A percentile compares a stretch with the other conserved stretches of the same genome.
Conservation (phyloP, 305 asterid genomes). For the Solanum aculeatissimum region DNA sequence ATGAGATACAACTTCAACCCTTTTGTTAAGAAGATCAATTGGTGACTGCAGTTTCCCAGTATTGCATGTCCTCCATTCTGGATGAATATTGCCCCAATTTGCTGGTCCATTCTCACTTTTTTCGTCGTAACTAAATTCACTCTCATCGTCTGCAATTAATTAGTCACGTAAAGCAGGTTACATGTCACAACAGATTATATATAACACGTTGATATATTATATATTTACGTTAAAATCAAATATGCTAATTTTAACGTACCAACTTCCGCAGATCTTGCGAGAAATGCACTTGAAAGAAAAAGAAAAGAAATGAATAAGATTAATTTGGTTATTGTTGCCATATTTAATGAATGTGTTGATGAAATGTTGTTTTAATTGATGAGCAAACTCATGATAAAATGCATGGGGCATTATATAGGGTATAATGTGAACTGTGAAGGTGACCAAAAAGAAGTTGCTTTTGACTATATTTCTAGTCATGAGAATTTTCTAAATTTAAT, state of each 20-base stretch:
- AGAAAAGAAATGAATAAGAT: background rate
- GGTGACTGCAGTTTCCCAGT: slow-evolving; percentile 59
- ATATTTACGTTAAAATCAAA: too few species aligned
- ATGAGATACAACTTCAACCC: slow-evolving; percentile 24
- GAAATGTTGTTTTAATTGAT: background rate
- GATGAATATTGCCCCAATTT: slow-evolving; percentile 42
- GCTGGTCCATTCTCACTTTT: slow-evolving; percentile 36
- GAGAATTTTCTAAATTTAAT: background rate
- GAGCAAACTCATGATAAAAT: background rate
- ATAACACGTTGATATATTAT: too few species aligned
- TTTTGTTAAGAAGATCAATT: slow-evolving; percentile 32
- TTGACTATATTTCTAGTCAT: background rate
- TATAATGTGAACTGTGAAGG: background rate
- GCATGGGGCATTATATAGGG: background rate
- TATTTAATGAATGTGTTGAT: background rate
- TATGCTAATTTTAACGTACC: background rate
- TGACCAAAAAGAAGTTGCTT: background rate
- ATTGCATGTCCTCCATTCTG: slow-evolving; percentile 46
- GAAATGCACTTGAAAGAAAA: background rate
- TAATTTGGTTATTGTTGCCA: background rate
- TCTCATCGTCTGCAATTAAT: slow-evolving; percentile 33
- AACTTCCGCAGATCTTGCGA: background rate
- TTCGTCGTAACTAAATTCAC: slow-evolving; percentile 41
- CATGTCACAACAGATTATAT: too few species aligned
- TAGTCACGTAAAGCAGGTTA: too few species aligned